phyloP scores from a whole-genome alignment of 257 asterid genomes.

The Penstemon barbatus region DNA sequence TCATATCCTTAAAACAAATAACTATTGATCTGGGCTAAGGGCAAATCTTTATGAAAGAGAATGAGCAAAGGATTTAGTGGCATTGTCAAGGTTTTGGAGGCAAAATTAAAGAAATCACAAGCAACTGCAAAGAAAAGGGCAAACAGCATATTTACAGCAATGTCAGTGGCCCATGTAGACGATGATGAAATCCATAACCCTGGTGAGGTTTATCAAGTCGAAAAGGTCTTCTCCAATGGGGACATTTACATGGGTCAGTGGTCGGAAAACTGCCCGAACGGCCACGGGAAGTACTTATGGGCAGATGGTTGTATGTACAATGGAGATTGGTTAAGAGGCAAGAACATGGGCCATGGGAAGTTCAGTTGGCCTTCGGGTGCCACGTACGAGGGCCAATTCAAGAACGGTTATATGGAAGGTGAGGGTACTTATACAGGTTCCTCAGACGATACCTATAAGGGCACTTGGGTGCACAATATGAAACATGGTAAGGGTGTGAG shows the following conservation, averaged over 20 bases:
- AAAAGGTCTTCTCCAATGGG: conserved; percentile 61
- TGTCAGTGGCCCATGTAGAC: conserved; percentile 95
- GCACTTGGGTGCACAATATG: conserved; percentile 66
- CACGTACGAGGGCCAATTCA: conserved; percentile 84
- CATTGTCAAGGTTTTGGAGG: conserved; percentile 82
- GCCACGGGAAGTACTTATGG: conserved; percentile 82
- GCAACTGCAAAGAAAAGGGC: conserved; percentile 52
- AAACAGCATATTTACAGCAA: conserved; percentile 52
- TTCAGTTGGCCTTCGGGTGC: conserved; percentile 97
- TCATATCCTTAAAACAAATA: conserved; percentile 31
- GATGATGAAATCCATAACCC: conserved; percentile 51
- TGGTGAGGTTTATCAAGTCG: conserved; percentile 51
- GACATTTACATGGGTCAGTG: conserved; percentile 82
- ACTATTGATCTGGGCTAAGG: conserved; percentile 48
- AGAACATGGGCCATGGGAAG: conserved; percentile 65
- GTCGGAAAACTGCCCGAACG: conserved; percentile 60
- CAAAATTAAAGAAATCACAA: conserved; percentile 59
- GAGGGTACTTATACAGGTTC: conserved; percentile 79
- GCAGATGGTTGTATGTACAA: conserved; percentile 87
- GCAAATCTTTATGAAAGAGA: conserved; percentile 28
- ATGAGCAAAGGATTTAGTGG: conserved; percentile 80
- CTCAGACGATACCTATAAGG: conserved; percentile 58
- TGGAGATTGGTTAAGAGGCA: conserved; percentile 82
- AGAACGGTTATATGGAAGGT: conserved; percentile 76
- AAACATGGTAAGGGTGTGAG: conserved; percentile 71